Percentiles rank a stretch among this genome's conserved stretches.
phyloP scores from a whole-genome alignment of 2,329 filamentous ascomycete genomes.

The Mycocentrospora acerina region DNA sequence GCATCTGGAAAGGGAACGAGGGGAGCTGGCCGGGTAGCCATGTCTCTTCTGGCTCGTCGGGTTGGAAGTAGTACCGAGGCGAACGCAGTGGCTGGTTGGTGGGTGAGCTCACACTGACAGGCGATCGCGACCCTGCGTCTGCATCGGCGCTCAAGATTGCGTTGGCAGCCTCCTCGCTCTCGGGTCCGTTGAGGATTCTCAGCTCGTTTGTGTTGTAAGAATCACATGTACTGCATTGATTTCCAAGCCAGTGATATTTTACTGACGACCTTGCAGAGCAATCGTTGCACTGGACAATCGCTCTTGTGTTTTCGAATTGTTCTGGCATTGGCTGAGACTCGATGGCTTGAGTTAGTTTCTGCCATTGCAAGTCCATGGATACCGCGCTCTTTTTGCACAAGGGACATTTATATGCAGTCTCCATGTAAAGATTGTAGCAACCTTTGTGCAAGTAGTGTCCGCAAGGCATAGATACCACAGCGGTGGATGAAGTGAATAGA shows the following conservation, averaged over 20 bases:
- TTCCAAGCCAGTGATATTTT: conserved; percentile 88
- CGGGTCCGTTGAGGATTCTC: conserved; percentile 44
- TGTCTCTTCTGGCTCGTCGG: conserved; percentile 40
- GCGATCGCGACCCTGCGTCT: conserved; percentile 28
- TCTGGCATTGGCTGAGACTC: conserved; percentile 86
- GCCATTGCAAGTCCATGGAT: conserved; percentile 96
- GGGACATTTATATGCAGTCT: conserved; percentile 89
- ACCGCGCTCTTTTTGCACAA: conserved; percentile 96
- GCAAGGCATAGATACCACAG: conserved; percentile 92
- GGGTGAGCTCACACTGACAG: conserved; percentile 35
- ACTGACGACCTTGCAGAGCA: conserved; percentile 86
- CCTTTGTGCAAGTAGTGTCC: conserved; percentile 92
- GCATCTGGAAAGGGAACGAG: conserved; percentile 40
- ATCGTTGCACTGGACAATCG: conserved; percentile 90
- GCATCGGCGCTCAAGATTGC: conserved; percentile 32
- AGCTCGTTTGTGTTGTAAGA: conserved; percentile 56
- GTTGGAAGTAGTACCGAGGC: conserved; percentile 40
- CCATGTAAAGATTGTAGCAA: conserved; percentile 87
- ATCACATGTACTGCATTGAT: conserved; percentile 73
- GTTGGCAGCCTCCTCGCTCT: conserved; percentile 39
- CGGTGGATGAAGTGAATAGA: conserved; percentile 86
- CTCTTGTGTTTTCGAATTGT: conserved; percentile 77
- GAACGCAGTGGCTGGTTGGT: conserved; percentile 34
- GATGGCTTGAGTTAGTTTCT: conserved; percentile 85
- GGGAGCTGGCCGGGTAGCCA: conserved; percentile 41